Evolutionary conservation across 192 early-diverging fungal genomes (phyloP).

Genomic region (Podila verticillata): DNA sequence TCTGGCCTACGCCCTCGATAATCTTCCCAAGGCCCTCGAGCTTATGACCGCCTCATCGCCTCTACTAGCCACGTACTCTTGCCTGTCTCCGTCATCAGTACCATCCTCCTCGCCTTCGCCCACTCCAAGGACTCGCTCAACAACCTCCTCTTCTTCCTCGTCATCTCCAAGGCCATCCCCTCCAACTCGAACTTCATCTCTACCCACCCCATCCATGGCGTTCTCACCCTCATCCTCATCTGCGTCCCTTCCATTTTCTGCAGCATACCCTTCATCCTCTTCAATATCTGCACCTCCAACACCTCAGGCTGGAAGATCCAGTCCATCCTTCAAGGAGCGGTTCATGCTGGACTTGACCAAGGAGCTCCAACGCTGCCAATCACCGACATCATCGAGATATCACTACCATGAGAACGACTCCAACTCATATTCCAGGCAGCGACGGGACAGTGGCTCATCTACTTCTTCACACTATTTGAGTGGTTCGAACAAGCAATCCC

Average conservation of each 20-base stretch:
- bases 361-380: constrained; percentile 15
- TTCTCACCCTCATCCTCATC: not conserved
- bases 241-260: not conserved
- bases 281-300: not conserved
- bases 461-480: not conserved
- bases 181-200: not conserved
- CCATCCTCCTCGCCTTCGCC: not conserved
- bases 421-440: not conserved
- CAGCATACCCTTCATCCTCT: not conserved
- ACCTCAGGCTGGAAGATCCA: not conserved
- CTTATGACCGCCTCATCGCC: constrained; percentile 22
- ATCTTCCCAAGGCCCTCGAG: constrained; percentile 28
- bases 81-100: constrained; percentile 1
- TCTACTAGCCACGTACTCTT: constrained; percentile 26
- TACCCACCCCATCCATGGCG: not conserved
- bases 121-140: too few species aligned
- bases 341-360: constrained; percentile 36
- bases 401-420: not conserved
- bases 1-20: constrained; percentile 42
- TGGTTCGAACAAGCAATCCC: not conserved
- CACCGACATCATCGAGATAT: not conserved
- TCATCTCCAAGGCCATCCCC: constrained; percentile 7
- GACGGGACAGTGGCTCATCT: not conserved
- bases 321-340: constrained; percentile 25
- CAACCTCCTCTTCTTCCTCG: not conserved